Evolutionary conservation across 2,329 filamentous ascomycete genomes (phyloP).

Genomic region (Xylaria polymorpha): DNA sequence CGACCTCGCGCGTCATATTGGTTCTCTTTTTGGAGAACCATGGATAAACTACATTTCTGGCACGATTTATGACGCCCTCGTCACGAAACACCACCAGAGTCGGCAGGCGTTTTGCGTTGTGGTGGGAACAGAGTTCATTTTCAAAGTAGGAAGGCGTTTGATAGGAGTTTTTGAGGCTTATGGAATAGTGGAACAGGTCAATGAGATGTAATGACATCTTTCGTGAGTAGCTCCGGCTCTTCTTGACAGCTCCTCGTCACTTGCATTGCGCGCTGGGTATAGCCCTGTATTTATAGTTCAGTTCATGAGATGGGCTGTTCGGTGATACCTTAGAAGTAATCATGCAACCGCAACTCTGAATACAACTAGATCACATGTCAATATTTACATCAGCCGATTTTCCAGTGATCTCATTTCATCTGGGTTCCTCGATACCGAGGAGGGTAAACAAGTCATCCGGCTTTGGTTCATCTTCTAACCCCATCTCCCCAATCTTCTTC

Average conservation of each 20-base stretch:
- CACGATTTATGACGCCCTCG: constrained; percentile 33
- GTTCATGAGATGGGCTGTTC: constrained; percentile 18
- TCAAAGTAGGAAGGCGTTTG: constrained; percentile 32
- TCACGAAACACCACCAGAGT: constrained; percentile 18
- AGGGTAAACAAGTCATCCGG: constrained; percentile 61
- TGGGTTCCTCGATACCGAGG: constrained; percentile 57
- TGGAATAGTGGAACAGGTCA: constrained; percentile 8
- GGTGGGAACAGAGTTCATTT: constrained; percentile 21
- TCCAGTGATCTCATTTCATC: constrained; percentile 26
- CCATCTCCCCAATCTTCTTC: constrained; percentile 76
- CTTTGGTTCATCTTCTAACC: constrained; percentile 69
- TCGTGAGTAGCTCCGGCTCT: constrained; percentile 22
- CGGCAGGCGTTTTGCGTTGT: constrained; percentile 37
- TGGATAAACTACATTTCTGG: constrained; percentile 7
- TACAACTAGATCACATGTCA: constrained; percentile 28
- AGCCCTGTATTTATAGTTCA: constrained; percentile 37
- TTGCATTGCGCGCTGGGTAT: constrained; percentile 14
- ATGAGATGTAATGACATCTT: constrained; percentile 33
- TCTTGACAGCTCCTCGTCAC: constrained; percentile 14
- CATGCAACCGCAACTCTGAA: constrained; percentile 24
- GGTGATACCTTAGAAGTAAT: constrained; percentile 23
- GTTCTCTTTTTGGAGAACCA: constrained; percentile 7
- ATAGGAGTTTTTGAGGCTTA: constrained; percentile 29
- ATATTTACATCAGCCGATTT: constrained; percentile 1
- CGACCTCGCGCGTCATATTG: not conserved